Evolutionary conservation across 2,329 filamentous ascomycete genomes (phyloP).

Genomic region (Passalora sequoiae): DNA sequence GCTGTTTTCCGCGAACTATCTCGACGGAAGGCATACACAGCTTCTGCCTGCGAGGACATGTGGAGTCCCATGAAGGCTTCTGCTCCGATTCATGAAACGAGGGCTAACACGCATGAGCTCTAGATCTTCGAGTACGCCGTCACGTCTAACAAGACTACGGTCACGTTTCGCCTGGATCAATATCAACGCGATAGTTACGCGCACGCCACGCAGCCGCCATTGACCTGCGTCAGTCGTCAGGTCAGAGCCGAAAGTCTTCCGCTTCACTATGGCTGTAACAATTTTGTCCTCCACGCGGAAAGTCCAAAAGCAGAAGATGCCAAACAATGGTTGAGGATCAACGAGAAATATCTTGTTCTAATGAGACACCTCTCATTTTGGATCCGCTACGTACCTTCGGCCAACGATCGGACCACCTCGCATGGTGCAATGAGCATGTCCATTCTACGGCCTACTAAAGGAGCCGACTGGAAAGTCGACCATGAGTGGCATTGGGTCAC

Average conservation of each 20-base stretch:
- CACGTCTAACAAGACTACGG: constrained; percentile 16
- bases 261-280: constrained; percentile 28
- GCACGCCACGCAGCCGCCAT: constrained; percentile 25
- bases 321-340: constrained; percentile 24
- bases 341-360: constrained; percentile 16
- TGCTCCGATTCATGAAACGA: too few species aligned
- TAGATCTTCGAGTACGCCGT: constrained; percentile 28
- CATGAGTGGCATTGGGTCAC: constrained; percentile 29
- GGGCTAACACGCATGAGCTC: too few species aligned
- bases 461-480: constrained; percentile 20
- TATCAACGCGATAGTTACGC: constrained; percentile 28
- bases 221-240: constrained; percentile 27
- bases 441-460: constrained; percentile 13
- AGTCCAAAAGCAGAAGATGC: constrained; percentile 26
- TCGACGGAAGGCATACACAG: too few species aligned
- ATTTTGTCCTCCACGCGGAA: constrained; percentile 31
- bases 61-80: too few species aligned
- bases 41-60: too few species aligned
- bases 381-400: constrained; percentile 25
- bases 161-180: constrained; percentile 29
- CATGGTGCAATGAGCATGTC: constrained; percentile 24
- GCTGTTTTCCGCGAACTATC: too few species aligned
- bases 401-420: constrained; percentile 11
- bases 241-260: constrained; percentile 28
- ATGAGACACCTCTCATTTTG: constrained; percentile 25